These are phyloP conservation scores for Zymoseptoria tritici DNA, from an alignment of 2,329 filamentous ascomycete species.

Conservation along the genomic window DNA sequence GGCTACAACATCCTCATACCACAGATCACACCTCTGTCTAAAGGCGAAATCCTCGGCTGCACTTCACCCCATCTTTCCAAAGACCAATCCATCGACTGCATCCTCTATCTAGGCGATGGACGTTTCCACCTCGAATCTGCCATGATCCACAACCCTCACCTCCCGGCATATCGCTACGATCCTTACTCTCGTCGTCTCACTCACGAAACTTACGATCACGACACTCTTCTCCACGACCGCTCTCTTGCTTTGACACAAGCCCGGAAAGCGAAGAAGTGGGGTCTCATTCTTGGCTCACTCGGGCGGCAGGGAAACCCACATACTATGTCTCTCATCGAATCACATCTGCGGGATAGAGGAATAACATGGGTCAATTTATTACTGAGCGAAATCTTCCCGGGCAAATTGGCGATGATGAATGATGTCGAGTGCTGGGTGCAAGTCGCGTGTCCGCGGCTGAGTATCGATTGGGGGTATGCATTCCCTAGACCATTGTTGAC, in stretches of 20 bases:
- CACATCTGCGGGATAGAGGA: slow-evolving; percentile 59
- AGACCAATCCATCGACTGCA: slow-evolving; percentile 58
- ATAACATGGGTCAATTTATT: slow-evolving; percentile 80
- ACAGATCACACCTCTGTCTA: slow-evolving; percentile 85
- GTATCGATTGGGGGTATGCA: slow-evolving; percentile 98
- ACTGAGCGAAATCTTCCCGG: slow-evolving; percentile 91
- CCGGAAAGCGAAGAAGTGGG: slow-evolving; percentile 77
- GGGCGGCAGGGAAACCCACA: slow-evolving; percentile 94
- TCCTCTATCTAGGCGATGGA: slow-evolving; percentile 86
- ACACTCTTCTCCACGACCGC: slow-evolving; percentile 78
- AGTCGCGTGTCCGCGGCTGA: slow-evolving; percentile 90
- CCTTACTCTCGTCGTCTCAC: slow-evolving; percentile 90
- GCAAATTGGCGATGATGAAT: slow-evolving; percentile 83
- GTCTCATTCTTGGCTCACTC: slow-evolving; percentile 84
- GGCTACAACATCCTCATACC: slow-evolving; percentile 83
- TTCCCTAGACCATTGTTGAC: slow-evolving; percentile 83
- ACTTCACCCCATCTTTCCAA: slow-evolving; percentile 69
- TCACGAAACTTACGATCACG: slow-evolving; percentile 83
- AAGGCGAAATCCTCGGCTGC: slow-evolving; percentile 95
- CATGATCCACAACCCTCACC: slow-evolving; percentile 93
- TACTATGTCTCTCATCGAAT: slow-evolving; percentile 80
- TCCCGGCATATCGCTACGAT: slow-evolving; percentile 93
- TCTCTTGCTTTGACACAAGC: slow-evolving; percentile 69
- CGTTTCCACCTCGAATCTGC: slow-evolving; percentile 95
- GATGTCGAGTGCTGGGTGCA: slow-evolving; percentile 98